These are phyloP conservation scores for Russula sp. DNA, from an alignment of 768 basidiomycete genomes.

Conservation along the genomic window DNA sequence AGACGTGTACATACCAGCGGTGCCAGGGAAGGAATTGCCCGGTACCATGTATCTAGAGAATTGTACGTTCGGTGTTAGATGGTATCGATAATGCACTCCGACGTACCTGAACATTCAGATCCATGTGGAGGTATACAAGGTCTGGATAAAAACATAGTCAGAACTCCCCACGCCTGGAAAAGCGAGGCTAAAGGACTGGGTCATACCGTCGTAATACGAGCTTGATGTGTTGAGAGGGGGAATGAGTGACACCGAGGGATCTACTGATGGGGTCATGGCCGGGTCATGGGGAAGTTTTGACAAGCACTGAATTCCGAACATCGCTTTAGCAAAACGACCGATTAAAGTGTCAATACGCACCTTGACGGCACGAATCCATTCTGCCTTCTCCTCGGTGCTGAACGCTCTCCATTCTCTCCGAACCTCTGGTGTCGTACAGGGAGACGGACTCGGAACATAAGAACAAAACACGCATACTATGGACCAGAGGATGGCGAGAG, in stretches of 20 bases:
- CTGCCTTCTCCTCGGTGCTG: constrained; percentile 22
- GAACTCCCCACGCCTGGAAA: background rate
- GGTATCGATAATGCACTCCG: background rate
- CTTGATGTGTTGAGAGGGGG: constrained; percentile 24
- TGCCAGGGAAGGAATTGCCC: constrained; percentile 36
- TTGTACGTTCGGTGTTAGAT: background rate
- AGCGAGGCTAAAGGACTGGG: background rate
- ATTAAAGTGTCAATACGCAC: constrained; percentile 17
- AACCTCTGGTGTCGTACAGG: constrained; percentile 29
- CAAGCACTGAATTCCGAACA: background rate
- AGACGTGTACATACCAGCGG: constrained; percentile 32
- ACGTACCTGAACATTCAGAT: constrained; percentile 31
- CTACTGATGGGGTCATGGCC: constrained; percentile 16
- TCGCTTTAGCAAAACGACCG: background rate
- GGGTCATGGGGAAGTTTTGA: constrained; percentile 28
- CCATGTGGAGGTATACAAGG: constrained; percentile 34
- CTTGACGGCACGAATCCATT: constrained; percentile 33
- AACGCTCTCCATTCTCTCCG: constrained; percentile 34
- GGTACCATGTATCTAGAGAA: constrained; percentile 31
- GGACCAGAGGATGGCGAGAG: background rate
- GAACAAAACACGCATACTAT: background rate
- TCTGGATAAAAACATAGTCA: constrained; percentile 17
- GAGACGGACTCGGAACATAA: background rate
- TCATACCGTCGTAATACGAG: constrained; percentile 29
- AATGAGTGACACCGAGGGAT: constrained; percentile 22